These are phyloP conservation scores for Mariannaea sp. DNA, from an alignment of 2,329 filamentous ascomycete species.

Conservation along the genomic window DNA sequence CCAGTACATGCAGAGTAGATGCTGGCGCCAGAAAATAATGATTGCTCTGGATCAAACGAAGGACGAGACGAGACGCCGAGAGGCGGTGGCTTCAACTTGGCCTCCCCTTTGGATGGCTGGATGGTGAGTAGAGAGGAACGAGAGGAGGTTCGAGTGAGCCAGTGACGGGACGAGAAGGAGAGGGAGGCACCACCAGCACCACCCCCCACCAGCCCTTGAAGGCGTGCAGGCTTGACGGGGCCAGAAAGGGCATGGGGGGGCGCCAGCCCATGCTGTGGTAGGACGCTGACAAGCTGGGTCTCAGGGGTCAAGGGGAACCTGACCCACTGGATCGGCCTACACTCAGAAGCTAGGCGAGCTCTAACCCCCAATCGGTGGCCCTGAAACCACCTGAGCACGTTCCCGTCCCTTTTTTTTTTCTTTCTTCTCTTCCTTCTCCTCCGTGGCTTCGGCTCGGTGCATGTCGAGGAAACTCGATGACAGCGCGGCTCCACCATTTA, in stretches of 20 bases:
- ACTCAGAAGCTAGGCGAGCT: conserved; percentile 7
- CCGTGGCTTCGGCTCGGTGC: not conserved
- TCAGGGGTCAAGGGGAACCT: conserved; percentile 15
- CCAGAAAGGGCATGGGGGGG: too few relatives aligned
- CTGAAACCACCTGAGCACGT: too few relatives aligned
- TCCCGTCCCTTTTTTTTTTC: too few relatives aligned
- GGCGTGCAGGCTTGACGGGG: not conserved
- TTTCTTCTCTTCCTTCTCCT: not conserved
- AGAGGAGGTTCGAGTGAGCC: conserved; percentile 16
- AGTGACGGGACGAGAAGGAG: conserved; percentile 5
- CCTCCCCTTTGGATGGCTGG: conserved; percentile 10
- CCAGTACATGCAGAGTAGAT: not conserved
- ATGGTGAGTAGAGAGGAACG: not conserved
- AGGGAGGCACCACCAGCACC: conserved; percentile 6
- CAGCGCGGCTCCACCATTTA: too few relatives aligned
- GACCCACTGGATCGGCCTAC: conserved; percentile 27
- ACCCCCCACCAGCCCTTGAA: conserved; percentile 11
- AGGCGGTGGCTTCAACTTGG: not conserved
- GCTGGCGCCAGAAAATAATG: not conserved
- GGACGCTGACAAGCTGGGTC: not conserved
- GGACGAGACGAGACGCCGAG: not conserved
- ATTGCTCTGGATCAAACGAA: conserved; percentile 7
- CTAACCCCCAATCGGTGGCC: conserved; percentile 13
- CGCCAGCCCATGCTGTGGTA: too few relatives aligned
- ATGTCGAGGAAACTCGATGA: not conserved